A percentile compares a stretch with the other conserved stretches of the same genome.
These are phyloP conservation scores for Adansonia madagascariensis DNA, from an alignment of 441 rosid genomes.

Conservation along the genomic window DNA sequence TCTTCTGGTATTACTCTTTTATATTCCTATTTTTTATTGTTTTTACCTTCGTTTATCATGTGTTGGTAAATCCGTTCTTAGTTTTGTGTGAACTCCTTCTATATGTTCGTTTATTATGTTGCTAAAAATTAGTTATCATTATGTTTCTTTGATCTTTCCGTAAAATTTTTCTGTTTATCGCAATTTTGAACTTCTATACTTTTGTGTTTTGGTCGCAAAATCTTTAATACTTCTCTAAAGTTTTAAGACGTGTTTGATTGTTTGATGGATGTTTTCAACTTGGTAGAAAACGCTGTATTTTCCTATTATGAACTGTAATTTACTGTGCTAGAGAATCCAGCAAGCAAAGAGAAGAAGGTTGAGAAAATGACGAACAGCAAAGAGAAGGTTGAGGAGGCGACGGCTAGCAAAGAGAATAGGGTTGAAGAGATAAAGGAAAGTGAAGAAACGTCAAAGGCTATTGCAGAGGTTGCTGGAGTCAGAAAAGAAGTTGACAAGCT, in stretches of 20 bases:
- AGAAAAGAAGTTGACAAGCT: slow-evolving; percentile 67
- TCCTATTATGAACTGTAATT: not conserved
- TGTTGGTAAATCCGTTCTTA: not conserved
- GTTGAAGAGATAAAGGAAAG: slow-evolving; percentile 29
- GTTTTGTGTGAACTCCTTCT: no score
- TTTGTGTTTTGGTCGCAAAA: not conserved
- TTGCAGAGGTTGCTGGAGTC: slow-evolving; percentile 54
- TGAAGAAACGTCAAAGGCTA: slow-evolving; percentile 54
- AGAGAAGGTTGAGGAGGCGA: slow-evolving; percentile 38
- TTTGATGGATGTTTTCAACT: not conserved
- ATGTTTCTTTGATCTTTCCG: not conserved
- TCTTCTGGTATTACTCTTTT: slow-evolving; percentile 12
- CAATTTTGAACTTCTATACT: not conserved
- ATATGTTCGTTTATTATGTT: not conserved
- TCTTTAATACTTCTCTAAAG: not conserved
- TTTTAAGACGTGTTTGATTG: no score
- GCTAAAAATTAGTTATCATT: not conserved
- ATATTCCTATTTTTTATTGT: not conserved
- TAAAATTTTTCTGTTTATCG: not conserved
- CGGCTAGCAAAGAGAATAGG: not conserved
- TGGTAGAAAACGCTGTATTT: not conserved
- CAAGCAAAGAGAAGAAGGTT: not conserved
- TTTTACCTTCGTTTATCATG: not conserved
- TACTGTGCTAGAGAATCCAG: slow-evolving; percentile 37
- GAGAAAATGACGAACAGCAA: slow-evolving; percentile 11